A percentile compares a stretch with the other conserved stretches of the same genome.
Conservation (phyloP, 345 rosid genomes). For the Erodium maritimum region DNA sequence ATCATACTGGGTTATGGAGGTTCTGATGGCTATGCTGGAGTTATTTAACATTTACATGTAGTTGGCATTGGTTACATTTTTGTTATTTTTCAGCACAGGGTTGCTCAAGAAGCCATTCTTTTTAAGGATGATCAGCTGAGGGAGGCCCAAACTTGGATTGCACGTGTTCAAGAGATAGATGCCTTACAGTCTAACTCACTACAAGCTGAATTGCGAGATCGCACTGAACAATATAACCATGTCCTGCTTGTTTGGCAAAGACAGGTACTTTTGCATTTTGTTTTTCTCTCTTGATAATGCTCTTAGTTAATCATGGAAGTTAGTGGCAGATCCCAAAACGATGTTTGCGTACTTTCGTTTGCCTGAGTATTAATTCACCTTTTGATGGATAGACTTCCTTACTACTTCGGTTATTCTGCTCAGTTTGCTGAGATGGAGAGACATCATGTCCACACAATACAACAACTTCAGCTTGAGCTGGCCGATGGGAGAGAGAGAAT, state of each 20-base stretch:
- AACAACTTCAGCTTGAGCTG: constrained; percentile 79
- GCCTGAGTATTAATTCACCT: constrained; percentile 9
- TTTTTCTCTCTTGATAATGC: constrained; percentile 1
- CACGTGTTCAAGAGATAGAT: constrained; percentile 84
- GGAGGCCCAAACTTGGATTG: constrained; percentile 68
- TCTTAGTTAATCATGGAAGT: background rate
- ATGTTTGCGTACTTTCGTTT: too few relatives aligned
- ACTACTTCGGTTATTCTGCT: constrained; percentile 8
- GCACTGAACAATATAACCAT: constrained; percentile 81
- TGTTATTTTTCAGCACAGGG: constrained; percentile 59
- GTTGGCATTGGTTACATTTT: constrained; percentile 4
- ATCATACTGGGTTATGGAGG: background rate
- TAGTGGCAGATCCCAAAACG: too few relatives aligned
- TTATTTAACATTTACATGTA: background rate
- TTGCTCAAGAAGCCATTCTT: constrained; percentile 68
- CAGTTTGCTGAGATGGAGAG: constrained; percentile 93
- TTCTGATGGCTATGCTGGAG: background rate
- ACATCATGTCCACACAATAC: constrained; percentile 63
- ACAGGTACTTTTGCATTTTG: constrained; percentile 48
- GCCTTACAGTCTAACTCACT: constrained; percentile 68
- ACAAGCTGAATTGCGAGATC: constrained; percentile 74
- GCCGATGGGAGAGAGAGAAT: constrained; percentile 62
- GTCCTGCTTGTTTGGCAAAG: constrained; percentile 87
- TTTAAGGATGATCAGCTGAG: constrained; percentile 84
- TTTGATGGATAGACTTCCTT: too few relatives aligned